phyloP scores from a whole-genome alignment of 495 filamentous ascomycete species.

The Hypoxylon perforatum region DNA sequence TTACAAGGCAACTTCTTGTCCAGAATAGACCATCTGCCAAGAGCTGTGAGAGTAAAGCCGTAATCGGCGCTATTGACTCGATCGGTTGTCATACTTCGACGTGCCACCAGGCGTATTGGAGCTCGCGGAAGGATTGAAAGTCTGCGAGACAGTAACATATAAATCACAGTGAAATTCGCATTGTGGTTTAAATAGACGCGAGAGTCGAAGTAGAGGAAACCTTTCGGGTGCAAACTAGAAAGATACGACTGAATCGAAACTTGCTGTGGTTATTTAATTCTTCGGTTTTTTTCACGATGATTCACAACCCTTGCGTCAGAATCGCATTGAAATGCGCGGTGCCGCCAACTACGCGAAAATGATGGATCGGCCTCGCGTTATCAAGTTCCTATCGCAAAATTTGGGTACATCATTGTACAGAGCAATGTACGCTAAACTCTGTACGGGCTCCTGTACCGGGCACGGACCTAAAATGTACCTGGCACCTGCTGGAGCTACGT shows the following conservation, averaged over 20 bases:
- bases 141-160: constrained; percentile 18
- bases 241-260: not conserved
- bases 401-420: too few species aligned
- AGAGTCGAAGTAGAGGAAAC: not conserved
- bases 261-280: too few species aligned
- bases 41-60: constrained; percentile 72
- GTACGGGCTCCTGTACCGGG: too few species aligned
- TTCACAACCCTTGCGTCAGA: too few species aligned
- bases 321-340: too few species aligned
- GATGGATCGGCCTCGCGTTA: too few species aligned
- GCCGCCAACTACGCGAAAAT: too few species aligned
- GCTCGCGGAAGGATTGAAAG: not conserved
- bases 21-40: constrained; percentile 83
- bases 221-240: not conserved
- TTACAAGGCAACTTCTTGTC: constrained; percentile 73
- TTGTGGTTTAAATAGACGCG: not conserved
- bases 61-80: constrained; percentile 25
- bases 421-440: too few species aligned
- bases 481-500: too few species aligned
- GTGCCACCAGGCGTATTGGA: not conserved
- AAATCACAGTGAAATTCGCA: constrained; percentile 26
- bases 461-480: too few species aligned
- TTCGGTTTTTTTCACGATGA: too few species aligned
- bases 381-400: too few species aligned
- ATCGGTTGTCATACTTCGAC: constrained; percentile 22